These are phyloP conservation scores for Neodidymelliopsis sp. DNA, from an alignment of 2,329 filamentous ascomycete species.

Conservation along the genomic window DNA sequence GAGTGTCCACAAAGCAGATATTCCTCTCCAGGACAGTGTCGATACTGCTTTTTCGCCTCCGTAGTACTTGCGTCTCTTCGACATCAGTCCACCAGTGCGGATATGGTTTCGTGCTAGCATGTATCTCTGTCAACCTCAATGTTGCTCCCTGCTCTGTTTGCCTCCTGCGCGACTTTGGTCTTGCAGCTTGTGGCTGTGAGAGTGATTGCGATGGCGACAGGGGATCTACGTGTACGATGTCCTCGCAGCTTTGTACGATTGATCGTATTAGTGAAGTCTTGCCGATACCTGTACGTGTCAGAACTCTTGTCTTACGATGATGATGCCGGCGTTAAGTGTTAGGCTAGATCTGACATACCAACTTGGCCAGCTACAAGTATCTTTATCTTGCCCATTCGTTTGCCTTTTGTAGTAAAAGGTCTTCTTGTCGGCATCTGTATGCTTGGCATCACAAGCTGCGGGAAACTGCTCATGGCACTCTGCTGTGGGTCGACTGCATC, in stretches of 20 bases:
- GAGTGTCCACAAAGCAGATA: conserved; percentile 90
- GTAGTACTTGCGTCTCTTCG: conserved; percentile 67
- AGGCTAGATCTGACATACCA: conserved; percentile 58
- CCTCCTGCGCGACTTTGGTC: conserved; percentile 35
- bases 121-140: conserved; percentile 49
- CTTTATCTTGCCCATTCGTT: conserved; percentile 83
- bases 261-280: conserved; percentile 91
- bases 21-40: conserved; percentile 88
- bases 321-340: background rate
- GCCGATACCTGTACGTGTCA: conserved; percentile 68
- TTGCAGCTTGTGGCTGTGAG: conserved; percentile 32
- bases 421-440: conserved; percentile 87
- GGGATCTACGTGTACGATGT: conserved; percentile 92
- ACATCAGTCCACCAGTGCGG: conserved; percentile 89
- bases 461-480: conserved; percentile 53
- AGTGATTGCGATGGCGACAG: conserved; percentile 49
- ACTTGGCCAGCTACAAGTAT: conserved; percentile 83
- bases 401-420: conserved; percentile 89
- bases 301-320: background rate
- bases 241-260: conserved; percentile 83
- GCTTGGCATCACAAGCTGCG: conserved; percentile 97
- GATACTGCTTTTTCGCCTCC: conserved; percentile 70
- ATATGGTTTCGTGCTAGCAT: conserved; percentile 66
- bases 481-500: conserved; percentile 42
- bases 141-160: conserved; percentile 33